Base-by-base conservation (phyloP, 108 stramenopile genomes). In the Skeletonema menzelii region DNA sequence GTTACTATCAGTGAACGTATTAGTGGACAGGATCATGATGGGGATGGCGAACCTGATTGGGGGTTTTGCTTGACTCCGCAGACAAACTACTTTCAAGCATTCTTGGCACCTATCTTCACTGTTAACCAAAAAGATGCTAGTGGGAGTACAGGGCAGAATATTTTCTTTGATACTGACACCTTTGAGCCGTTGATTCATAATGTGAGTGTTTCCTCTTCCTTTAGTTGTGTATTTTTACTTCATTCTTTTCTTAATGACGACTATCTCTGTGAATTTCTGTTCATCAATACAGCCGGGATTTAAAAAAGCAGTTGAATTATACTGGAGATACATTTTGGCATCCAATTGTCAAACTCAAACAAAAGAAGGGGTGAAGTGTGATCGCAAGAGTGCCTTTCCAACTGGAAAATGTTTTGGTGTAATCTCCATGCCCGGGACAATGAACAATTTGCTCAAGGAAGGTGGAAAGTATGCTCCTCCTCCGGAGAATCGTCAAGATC, bases 21-120 rank as follows among this genome's bases (percentile, higher is more conserved):
- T 26, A 79, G 69, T 53, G 78, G 78, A 30, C 65, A 61, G 31
- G 73, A 79, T 58, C 73, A 79, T 42, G 73, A 74, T 55, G 73
- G 56, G n/a, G 78, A 79, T 42, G 78, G 78, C 15, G 73, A 40
- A 34, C 26, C 31, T 8, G 78, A 74, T 69, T 79, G 72, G 78
- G 78, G 78, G 27, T 70, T 74, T 40, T 79, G 78, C 60, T 61
- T 79, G 47, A 75, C 78, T 37, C 78, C 78, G 2, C 78, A 79
- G 73, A 72, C 70, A 1, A 79, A 79, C 49, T 79, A 79, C 38
- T 79, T 79, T 30, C 58, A 79, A 27, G 73, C 78, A 13, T 79
- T 79, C 44, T 38, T 79, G 15, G 38, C 73, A 7, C 73, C 78
- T 27, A 42, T 79, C 1, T 32, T 79, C 2, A 22, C 49, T 22